These are phyloP conservation scores for Termitomyces sp. DNA, from an alignment of 768 basidiomycete genomes.

Conservation along the genomic window DNA sequence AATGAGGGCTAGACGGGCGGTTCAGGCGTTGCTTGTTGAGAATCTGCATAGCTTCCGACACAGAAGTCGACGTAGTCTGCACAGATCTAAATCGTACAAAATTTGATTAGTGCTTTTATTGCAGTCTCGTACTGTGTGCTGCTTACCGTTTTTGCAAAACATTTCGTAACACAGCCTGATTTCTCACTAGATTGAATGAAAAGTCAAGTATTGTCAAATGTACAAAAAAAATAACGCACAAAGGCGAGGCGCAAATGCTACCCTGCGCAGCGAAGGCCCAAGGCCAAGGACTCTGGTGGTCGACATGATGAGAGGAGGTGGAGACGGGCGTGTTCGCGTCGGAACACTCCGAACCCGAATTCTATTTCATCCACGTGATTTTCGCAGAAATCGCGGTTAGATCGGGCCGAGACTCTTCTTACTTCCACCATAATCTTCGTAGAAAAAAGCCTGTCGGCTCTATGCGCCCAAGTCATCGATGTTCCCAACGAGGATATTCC, in stretches of 20 bases:
- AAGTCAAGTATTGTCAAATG: not conserved
- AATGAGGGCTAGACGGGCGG: slow-evolving; percentile 92
- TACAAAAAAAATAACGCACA: slow-evolving; percentile 23
- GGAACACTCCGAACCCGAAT: slow-evolving; percentile 10
- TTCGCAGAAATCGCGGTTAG: not conserved
- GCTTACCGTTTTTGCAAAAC: slow-evolving; percentile 41
- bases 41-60: slow-evolving; percentile 55
- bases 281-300: slow-evolving; percentile 56
- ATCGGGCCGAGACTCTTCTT: not conserved
- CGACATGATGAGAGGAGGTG: slow-evolving; percentile 29
- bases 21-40: slow-evolving; percentile 85
- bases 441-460: too few species aligned
- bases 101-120: not conserved
- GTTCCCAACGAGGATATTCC: too few species aligned
- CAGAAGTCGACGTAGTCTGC: slow-evolving; percentile 63
- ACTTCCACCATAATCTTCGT: too few species aligned
- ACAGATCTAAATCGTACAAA: slow-evolving; percentile 24
- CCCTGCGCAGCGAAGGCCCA: slow-evolving; percentile 51
- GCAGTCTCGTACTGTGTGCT: not conserved
- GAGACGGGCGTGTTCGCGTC: slow-evolving; percentile 2
- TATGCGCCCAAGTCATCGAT: too few species aligned
- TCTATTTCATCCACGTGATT: slow-evolving; percentile 11
- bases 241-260: slow-evolving; percentile 37
- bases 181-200: slow-evolving; percentile 31
- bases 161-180: slow-evolving; percentile 37